A percentile compares a stretch with the other conserved stretches of the same genome.
phyloP scores from a whole-genome alignment of 1,139 yeast species.

The Pichia sp. region DNA sequence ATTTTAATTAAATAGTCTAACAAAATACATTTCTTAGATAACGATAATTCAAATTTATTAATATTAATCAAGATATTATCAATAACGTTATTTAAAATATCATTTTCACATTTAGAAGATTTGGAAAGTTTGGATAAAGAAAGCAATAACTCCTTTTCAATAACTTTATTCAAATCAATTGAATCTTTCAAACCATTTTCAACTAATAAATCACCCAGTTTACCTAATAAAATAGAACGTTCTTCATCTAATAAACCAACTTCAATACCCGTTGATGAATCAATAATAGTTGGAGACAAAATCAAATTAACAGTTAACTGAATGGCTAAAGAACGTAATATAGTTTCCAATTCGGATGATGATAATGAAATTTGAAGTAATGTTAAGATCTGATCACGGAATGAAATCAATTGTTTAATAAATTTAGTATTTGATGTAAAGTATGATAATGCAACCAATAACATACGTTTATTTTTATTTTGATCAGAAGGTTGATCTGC shows the following conservation, averaged over 20 bases:
- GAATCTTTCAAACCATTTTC: slow-evolving; percentile 6
- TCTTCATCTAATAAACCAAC: slow-evolving; percentile 15
- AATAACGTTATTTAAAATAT: slow-evolving; percentile 9
- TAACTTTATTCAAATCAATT: slow-evolving; percentile 7
- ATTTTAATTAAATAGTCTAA: slow-evolving; percentile 9
- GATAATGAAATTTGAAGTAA: slow-evolving; percentile 60
- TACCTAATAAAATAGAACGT: slow-evolving; percentile 9
- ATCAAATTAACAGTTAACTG: slow-evolving; percentile 56
- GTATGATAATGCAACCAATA: slow-evolving; percentile 16
- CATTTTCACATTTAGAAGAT: slow-evolving; percentile 12
- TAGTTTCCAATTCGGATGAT: slow-evolving; percentile 59
- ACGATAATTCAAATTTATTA: not conserved
- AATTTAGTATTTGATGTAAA: slow-evolving; percentile 13
- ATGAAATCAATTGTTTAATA: slow-evolving; percentile 33
- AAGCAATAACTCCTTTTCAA: slow-evolving; percentile 12
- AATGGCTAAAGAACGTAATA: slow-evolving; percentile 61
- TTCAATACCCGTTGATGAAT: slow-evolving; percentile 6
- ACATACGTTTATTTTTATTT: slow-evolving; percentile 11
- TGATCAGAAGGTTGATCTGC: slow-evolving; percentile 12
- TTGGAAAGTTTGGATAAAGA: slow-evolving; percentile 11
- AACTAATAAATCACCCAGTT: slow-evolving; percentile 11
- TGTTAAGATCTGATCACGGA: slow-evolving; percentile 62
- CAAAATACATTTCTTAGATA: slow-evolving; percentile 7
- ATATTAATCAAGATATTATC: slow-evolving; percentile 5
- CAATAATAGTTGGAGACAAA: slow-evolving; percentile 28